Percentiles rank a stretch among this genome's conserved stretches.
phyloP scores from a whole-genome alignment of 495 filamentous ascomycete species.

The Hypoxylon lenormandii region DNA sequence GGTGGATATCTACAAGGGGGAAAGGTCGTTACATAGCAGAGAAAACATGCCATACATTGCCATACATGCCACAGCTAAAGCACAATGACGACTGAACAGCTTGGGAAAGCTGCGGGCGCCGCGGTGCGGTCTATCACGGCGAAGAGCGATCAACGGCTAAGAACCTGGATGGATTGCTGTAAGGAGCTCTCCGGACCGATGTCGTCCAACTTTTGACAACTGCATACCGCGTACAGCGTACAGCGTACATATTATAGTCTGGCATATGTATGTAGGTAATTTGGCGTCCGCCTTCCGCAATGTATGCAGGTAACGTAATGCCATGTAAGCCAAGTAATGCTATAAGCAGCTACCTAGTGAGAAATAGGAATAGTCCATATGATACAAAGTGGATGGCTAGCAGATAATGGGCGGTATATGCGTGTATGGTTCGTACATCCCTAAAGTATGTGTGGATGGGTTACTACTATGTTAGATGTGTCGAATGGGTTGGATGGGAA shows the following conservation, averaged over 20 bases:
- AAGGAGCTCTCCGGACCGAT: conserved; percentile 15
- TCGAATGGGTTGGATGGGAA: background rate
- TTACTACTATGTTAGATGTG: too few species aligned
- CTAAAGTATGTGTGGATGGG: too few species aligned
- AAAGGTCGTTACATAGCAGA: conserved; percentile 11
- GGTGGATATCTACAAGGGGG: conserved; percentile 27
- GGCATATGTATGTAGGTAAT: conserved; percentile 11
- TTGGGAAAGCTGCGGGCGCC: conserved; percentile 35
- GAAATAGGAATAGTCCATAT: too few species aligned
- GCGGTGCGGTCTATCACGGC: conserved; percentile 9
- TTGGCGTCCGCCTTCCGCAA: background rate
- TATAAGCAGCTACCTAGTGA: too few species aligned
- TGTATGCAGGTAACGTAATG: background rate
- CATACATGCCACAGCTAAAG: conserved; percentile 29
- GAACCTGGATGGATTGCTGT: conserved; percentile 4
- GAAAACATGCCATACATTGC: conserved; percentile 41
- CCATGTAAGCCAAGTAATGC: too few species aligned
- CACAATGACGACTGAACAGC: conserved; percentile 48
- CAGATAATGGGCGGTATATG: too few species aligned
- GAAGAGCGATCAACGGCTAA: conserved; percentile 25
- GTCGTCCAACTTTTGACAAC: conserved; percentile 1
- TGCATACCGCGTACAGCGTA: background rate
- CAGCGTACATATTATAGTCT: background rate
- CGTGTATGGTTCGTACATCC: too few species aligned
- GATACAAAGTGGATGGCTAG: too few species aligned